Evolutionary conservation across 2,329 filamentous ascomycete species (phyloP), one percentile per base, ranked within the genome.

Genomic region (Cladophialophora chaetospira): DNA sequence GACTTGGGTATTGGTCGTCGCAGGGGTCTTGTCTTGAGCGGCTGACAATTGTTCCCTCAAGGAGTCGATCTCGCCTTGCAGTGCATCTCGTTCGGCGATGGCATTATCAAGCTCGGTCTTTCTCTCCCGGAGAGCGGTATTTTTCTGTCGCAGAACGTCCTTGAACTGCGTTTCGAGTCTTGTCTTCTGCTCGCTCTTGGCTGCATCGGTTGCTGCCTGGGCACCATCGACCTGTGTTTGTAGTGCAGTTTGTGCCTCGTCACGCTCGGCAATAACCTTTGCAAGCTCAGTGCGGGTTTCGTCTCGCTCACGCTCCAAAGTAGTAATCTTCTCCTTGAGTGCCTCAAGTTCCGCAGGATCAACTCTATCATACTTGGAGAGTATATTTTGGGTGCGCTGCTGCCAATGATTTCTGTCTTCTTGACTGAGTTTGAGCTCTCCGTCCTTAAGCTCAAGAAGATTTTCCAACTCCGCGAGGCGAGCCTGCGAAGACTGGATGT

Each of bases 361-460:
- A 50, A 95, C 90, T 54, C 93, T 89, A 65, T 96, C 92, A 69
- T 97, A 97, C 71, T 96, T 97, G 64, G 91, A 91, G 48, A 99
- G 83, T 60, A 99, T 97, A 65, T 95, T 90, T 70, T 97, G 91
- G 1, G 91, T 95, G 21, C 94, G 88, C 78, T 97, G 93, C 73
- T 96, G 91, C 89, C 93, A 97, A 56, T 90, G 85, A 70, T 97
- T 93, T 13, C 94, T 87, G 69, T 97, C 93, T 67, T 94, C 88
- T 64, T 95, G 88, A 8, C 97, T 81, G 62, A 97, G 82, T 67
- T 89, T 90, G 69, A 97, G 84, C 70, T 97, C 93, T 10, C 91
- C 91, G 64, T 95, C 88, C 67, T 92, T 88, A 63, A 88, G 89
- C 59, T 88, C 84, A 61, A 90, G 81, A 60, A 93, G 84, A 57